phyloP scores from a whole-genome alignment of 2,329 filamentous ascomycete genomes.

The Epichloe festucae region DNA sequence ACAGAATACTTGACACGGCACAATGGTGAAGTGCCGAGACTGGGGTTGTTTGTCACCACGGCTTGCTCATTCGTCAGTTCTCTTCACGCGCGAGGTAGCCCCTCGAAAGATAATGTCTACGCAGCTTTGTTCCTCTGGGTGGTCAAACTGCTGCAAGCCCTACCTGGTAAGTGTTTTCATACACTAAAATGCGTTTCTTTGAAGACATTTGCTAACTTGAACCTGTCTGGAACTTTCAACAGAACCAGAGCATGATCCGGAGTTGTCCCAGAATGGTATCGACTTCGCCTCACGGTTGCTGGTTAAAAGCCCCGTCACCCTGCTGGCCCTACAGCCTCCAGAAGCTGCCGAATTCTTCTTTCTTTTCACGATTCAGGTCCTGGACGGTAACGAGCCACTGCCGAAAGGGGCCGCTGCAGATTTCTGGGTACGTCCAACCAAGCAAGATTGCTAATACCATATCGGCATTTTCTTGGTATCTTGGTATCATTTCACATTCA shows the following conservation, averaged over 20 bases:
- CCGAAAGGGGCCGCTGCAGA: conserved; percentile 62
- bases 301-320: conserved; percentile 43
- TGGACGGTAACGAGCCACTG: conserved; percentile 59
- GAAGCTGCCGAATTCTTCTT: conserved; percentile 54
- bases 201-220: background rate
- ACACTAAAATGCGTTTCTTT: background rate
- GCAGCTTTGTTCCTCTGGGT: conserved; percentile 47
- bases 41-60: conserved; percentile 57
- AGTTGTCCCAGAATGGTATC: conserved; percentile 60
- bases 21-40: conserved; percentile 45
- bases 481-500: background rate
- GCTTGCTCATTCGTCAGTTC: conserved; percentile 58
- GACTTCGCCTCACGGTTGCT: conserved; percentile 57
- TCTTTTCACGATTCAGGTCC: conserved; percentile 55
- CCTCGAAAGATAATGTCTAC: conserved; percentile 34
- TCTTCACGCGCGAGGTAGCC: conserved; percentile 31
- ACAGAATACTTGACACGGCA: conserved; percentile 52
- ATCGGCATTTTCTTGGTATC: background rate
- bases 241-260: conserved; percentile 56
- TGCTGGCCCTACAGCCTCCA: conserved; percentile 44
- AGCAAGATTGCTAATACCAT: background rate
- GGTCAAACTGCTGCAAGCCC: conserved; percentile 44
- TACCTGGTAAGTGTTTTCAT: conserved; percentile 35
- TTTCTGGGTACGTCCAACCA: conserved; percentile 52
- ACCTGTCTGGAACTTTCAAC: conserved; percentile 22